Evolutionary conservation across 352 stramenopile species (phyloP).

Genomic region (Phytophthora sp.): DNA sequence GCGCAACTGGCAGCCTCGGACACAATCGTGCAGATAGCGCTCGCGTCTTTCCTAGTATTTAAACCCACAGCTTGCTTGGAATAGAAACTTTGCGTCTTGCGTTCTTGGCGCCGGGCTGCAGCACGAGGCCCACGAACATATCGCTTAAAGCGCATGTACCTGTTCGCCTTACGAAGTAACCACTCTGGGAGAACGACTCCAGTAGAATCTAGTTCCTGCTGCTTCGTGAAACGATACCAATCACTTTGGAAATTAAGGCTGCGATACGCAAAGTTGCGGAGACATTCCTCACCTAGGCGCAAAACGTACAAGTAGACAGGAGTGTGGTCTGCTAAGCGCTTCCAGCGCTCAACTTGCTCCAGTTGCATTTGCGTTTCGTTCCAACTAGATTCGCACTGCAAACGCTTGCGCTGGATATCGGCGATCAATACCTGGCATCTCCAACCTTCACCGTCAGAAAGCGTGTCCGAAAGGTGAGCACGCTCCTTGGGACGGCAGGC

Average conservation of each 20-base stretch:
- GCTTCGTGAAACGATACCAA: constrained; percentile 64
- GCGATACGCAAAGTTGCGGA: constrained; percentile 79
- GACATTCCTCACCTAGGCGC: constrained; percentile 81
- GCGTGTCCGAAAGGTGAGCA: constrained; percentile 39
- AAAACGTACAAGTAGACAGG: constrained; percentile 86
- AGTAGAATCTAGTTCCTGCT: constrained; percentile 44
- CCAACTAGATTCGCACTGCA: constrained; percentile 69
- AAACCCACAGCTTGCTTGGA: constrained; percentile 63
- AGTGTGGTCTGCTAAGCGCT: constrained; percentile 73
- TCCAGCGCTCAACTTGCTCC: constrained; percentile 65
- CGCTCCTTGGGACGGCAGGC: constrained; percentile 71
- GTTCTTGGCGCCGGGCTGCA: constrained; percentile 51
- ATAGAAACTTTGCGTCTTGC: constrained; percentile 83
- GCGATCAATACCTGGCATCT: constrained; percentile 75
- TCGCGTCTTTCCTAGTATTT: constrained; percentile 63
- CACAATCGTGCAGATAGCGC: constrained; percentile 74
- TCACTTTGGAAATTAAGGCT: constrained; percentile 81
- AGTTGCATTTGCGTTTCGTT: constrained; percentile 68
- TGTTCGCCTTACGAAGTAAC: constrained; percentile 78
- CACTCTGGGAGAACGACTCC: constrained; percentile 54
- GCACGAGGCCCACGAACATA: constrained; percentile 78
- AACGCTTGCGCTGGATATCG: constrained; percentile 74
- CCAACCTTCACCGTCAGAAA: constrained; percentile 46
- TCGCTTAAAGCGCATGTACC: constrained; percentile 86
- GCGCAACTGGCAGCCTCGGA: constrained; percentile 80